Evolutionary conservation across 805 yeast genomes (phyloP).

Genomic region (Zygosaccharomyces bailii): DNA sequence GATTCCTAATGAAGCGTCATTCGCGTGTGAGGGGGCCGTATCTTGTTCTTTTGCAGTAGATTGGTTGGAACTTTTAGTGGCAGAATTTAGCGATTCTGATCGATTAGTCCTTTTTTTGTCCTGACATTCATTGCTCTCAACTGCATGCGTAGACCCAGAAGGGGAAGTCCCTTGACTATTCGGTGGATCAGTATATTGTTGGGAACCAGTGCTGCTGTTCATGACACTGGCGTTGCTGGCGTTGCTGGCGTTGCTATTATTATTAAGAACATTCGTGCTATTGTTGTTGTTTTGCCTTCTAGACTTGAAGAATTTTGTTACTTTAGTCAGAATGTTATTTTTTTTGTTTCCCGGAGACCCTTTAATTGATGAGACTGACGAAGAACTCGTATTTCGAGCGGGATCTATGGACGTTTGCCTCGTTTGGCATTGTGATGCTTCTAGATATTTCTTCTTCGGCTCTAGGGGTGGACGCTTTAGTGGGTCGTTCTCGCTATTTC

Average conservation of each 20-base stretch:
- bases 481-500: constrained; percentile 20
- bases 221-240: constrained; percentile 5
- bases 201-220: neutral
- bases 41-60: constrained; percentile 13
- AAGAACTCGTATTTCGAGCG: constrained; percentile 1
- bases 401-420: constrained; percentile 1
- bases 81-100: constrained; percentile 16
- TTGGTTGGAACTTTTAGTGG: constrained; percentile 5
- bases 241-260: constrained; percentile 1
- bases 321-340: constrained; percentile 32
- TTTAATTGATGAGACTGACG: neutral
- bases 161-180: constrained; percentile 10
- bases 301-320: constrained; percentile 36
- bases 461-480: neutral
- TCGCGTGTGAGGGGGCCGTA: neutral
- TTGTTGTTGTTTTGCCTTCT: constrained; percentile 15
- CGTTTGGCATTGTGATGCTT: constrained; percentile 5
- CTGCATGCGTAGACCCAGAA: constrained; percentile 3
- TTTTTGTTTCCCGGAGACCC: constrained; percentile 21
- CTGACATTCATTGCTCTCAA: constrained; percentile 4
- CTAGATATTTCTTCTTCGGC: constrained; percentile 4
- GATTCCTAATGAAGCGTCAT: neutral
- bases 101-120: constrained; percentile 16
- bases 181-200: constrained; percentile 7
- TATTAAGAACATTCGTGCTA: constrained; percentile 1